Evolutionary conservation across 2,329 filamentous ascomycete genomes (phyloP), one percentile per base, ranked within the genome.

Genomic region (Curvularia spicifera): DNA sequence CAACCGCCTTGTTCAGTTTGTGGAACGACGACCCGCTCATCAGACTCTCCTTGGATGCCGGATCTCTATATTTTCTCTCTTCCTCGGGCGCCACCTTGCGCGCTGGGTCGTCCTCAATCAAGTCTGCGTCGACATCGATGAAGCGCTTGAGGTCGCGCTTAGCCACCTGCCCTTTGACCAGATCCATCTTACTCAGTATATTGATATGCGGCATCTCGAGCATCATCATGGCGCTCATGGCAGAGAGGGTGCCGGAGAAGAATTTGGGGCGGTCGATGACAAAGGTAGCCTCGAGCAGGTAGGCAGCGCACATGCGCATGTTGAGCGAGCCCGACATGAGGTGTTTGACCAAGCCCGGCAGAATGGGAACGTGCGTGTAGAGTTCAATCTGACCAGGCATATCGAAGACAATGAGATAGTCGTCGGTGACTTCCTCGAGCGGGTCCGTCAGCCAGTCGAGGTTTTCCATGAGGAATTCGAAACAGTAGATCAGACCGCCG

Each of bases 181-280:
- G 85, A 76, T 99, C 95, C 93, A 98, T 98, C 81, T 99, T 99
- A 74, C 90, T 96, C 55, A 99, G 81, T 60, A 99, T 90, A 76
- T 99, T 99, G 74, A 99, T 87, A 75, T 99, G 95, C 4, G 95
- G 95, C 64, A 98, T 87, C 79, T 98, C 95, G 63, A 99, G 86
- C 92, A 98, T 95, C 71, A 99, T 87, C 95, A 99, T 99, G 64
- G 95, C 93, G 71, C 91, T 96, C 95, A 99, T 98, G 65, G 95
- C 95, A 74, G 91, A 95, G 59, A 99, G 82, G 0, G 95, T 97
- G 12, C 95, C 95, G 0, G 95, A 89, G 78, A 99, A 98, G 83
- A 96, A 99, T 80, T 98, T 99, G 72, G 95, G 91, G 60, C 92
- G 89, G 79, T 99, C 95, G 61, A 97, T 87, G 70, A 98, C 90